Conservation (phyloP, 805 yeast species). For the Candida silvicultrix region DNA sequence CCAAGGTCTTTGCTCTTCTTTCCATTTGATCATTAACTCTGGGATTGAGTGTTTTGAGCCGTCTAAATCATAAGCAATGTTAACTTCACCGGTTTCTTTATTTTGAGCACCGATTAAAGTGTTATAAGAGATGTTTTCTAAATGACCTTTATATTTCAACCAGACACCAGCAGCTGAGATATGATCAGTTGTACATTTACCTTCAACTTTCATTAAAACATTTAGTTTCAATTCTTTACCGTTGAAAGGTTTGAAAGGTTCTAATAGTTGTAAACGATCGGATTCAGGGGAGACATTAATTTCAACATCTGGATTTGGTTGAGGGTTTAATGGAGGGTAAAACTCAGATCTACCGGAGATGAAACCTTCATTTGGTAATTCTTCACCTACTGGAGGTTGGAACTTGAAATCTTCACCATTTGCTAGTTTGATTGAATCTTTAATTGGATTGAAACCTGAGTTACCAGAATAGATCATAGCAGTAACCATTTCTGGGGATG, state of each 20-base stretch:
- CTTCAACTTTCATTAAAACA: conserved; percentile 86
- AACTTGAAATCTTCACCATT: conserved; percentile 75
- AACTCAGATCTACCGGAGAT: conserved; percentile 66
- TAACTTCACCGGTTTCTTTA: conserved; percentile 95
- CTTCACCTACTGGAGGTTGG: conserved; percentile 74
- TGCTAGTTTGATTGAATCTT: conserved; percentile 69
- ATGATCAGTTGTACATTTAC: conserved; percentile 98
- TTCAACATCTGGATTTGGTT: conserved; percentile 49
- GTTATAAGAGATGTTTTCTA: conserved; percentile 91
- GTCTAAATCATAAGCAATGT: conserved; percentile 80
- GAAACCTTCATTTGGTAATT: conserved; percentile 77
- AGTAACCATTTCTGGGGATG: conserved; percentile 98
- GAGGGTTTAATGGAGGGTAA: conserved; percentile 68
- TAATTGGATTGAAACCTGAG: conserved; percentile 84
- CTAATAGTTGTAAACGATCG: conserved; percentile 85
- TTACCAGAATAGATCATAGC: conserved; percentile 96
- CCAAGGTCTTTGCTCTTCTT: conserved; percentile 81
- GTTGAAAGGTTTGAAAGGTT: conserved; percentile 83
- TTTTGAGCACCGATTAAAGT: conserved; percentile 96
- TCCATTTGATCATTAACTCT: conserved; percentile 96
- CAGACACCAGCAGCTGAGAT: conserved; percentile 98
- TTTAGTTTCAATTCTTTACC: conserved; percentile 76
- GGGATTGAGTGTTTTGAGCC: conserved; percentile 79
- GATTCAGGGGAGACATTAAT: conserved; percentile 81
- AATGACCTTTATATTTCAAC: conserved; percentile 97